phyloP scores from a whole-genome alignment of 352 stramenopile species.

The Globisporangium paroecandrum region DNA sequence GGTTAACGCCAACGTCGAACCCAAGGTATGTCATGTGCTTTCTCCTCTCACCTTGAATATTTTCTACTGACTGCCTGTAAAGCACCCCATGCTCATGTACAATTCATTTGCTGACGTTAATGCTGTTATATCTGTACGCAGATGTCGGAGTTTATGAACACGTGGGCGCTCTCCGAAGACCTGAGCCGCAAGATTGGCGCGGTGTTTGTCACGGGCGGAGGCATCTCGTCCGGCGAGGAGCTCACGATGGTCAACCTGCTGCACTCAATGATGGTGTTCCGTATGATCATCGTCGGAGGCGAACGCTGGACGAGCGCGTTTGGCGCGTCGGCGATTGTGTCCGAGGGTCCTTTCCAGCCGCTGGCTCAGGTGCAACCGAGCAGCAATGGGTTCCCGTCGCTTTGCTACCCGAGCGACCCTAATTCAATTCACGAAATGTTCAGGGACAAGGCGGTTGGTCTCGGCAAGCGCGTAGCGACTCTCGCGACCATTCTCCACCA shows the following conservation, averaged over 20 bases:
- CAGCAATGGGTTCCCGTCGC: constrained; percentile 34
- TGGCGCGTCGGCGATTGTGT: constrained; percentile 75
- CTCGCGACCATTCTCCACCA: constrained; percentile 36
- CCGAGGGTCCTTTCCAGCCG: constrained; percentile 65
- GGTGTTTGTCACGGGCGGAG: constrained; percentile 82
- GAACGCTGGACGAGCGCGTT: constrained; percentile 86
- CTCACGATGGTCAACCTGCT: constrained; percentile 85
- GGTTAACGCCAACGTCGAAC: constrained; percentile 87
- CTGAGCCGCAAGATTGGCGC: constrained; percentile 82
- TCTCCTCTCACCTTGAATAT: not conserved
- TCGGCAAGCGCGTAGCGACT: constrained; percentile 64
- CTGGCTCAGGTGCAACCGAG: constrained; percentile 10
- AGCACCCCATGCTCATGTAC: not conserved
- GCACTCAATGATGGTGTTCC: constrained; percentile 86
- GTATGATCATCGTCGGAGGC: constrained; percentile 81
- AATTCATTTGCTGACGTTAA: constrained; percentile 2
- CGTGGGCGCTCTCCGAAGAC: constrained; percentile 68
- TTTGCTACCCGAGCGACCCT: constrained; percentile 57
- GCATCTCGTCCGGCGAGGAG: constrained; percentile 79
- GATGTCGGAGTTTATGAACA: constrained; percentile 68
- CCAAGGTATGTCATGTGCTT: constrained; percentile 38
- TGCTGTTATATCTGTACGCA: constrained; percentile 16
- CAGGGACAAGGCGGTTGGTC: constrained; percentile 73
- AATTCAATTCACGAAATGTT: constrained; percentile 72
- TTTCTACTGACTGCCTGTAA: not conserved